phyloP scores from a whole-genome alignment of 495 filamentous ascomycete genomes.

The Lasiosphaeris hirsuta region DNA sequence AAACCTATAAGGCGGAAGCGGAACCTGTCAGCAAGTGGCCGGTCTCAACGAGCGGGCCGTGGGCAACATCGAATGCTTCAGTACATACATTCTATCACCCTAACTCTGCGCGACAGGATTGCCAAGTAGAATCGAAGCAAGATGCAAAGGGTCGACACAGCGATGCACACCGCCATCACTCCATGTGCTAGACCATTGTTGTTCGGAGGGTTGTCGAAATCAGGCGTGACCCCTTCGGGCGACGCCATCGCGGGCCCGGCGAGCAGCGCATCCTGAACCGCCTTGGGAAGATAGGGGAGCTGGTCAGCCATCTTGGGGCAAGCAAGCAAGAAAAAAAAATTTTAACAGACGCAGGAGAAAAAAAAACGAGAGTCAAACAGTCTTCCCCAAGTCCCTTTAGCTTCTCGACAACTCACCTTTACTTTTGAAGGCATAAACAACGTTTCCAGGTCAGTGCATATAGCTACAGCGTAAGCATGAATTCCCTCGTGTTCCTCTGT shows the following conservation, averaged over 20 bases:
- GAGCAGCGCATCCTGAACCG: neutral
- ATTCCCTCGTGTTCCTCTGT: too few species aligned
- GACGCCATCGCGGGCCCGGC: constrained; percentile 23
- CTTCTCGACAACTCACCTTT: too few species aligned
- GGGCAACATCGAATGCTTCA: too few species aligned
- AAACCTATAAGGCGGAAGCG: neutral
- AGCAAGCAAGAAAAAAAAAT: neutral
- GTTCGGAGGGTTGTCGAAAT: constrained; percentile 27
- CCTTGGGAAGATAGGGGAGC: neutral
- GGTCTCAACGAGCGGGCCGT: too few species aligned
- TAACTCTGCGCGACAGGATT: neutral
- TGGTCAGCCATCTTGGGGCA: neutral
- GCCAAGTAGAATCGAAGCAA: neutral
- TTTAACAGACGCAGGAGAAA: neutral
- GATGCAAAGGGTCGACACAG: neutral
- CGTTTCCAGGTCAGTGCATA: too few species aligned
- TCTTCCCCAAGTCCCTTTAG: neutral
- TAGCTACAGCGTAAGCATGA: too few species aligned
- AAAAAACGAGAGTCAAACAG: neutral
- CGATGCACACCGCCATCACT: constrained; percentile 18
- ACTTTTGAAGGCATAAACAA: too few species aligned
- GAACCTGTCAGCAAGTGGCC: too few species aligned
- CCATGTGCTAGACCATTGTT: constrained; percentile 21
- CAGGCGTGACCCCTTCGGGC: constrained; percentile 23
- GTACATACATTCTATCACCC: neutral